Conservation (phyloP, 2,329 filamentous ascomycete genomes). For the Fusarium xyrophilum region DNA sequence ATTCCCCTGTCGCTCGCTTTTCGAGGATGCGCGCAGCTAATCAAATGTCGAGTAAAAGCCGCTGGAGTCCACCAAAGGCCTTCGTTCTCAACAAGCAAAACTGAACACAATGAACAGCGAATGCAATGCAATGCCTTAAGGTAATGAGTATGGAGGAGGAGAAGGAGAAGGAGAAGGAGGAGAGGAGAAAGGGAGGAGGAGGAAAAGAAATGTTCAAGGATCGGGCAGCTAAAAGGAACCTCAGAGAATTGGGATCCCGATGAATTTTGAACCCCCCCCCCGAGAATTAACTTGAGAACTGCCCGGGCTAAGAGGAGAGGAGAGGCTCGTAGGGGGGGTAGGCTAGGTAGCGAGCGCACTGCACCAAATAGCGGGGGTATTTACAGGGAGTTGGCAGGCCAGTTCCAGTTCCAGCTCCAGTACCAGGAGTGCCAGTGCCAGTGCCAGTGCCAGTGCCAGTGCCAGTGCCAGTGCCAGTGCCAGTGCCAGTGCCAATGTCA, state of each 20-base stretch:
- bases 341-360: constrained; percentile 16
- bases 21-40: background rate
- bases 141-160: background rate
- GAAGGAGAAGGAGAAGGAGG: constrained; percentile 5
- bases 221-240: constrained; percentile 17
- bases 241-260: constrained; percentile 28
- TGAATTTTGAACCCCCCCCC: constrained; percentile 38
- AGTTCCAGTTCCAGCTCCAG: background rate
- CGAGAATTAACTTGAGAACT: constrained; percentile 31
- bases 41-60: background rate
- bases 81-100: constrained; percentile 4
- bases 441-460: constrained; percentile 6
- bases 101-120: background rate
- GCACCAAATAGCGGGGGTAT: constrained; percentile 20
- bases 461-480: too few species aligned
- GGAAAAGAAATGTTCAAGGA: constrained; percentile 14
- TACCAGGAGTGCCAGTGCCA: background rate
- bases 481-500: constrained; percentile 1
- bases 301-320: constrained; percentile 8
- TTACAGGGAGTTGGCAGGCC: constrained; percentile 16
- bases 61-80: constrained; percentile 3
- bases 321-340: constrained; percentile 24
- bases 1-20: constrained; percentile 9
- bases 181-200: constrained; percentile 2
- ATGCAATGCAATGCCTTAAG: constrained; percentile 2